Evolutionary conservation across 148 eudicot species (phyloP).

Genomic region (Nepenthes gracilis): DNA sequence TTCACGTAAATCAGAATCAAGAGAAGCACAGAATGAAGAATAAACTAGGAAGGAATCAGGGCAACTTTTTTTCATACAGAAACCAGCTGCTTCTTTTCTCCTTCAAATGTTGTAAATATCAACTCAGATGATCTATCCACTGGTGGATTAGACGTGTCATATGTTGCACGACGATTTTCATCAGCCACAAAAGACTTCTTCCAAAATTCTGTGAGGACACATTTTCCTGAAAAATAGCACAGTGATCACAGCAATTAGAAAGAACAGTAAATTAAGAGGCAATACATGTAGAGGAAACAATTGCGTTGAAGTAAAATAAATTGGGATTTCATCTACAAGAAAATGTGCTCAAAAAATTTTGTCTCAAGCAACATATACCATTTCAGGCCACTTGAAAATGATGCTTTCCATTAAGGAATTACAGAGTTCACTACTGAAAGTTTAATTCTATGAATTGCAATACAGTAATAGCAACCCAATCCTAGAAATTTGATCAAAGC

Average conservation of each 20-base stretch:
- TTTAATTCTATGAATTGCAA: too few relatives aligned
- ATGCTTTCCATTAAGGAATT: too few relatives aligned
- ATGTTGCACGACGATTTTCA: slow-evolving; percentile 54
- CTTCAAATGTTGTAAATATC: slow-evolving; percentile 48
- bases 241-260: slow-evolving; percentile 13
- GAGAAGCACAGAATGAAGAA: neutral
- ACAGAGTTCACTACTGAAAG: too few relatives aligned
- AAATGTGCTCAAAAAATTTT: slow-evolving; percentile 18
- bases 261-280: slow-evolving; percentile 45
- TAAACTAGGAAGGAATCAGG: neutral
- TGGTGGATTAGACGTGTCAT: slow-evolving; percentile 27
- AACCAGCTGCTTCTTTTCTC: slow-evolving; percentile 71
- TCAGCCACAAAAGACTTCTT: slow-evolving; percentile 34
- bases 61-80: slow-evolving; percentile 37
- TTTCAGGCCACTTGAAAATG: too few relatives aligned
- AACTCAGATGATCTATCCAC: slow-evolving; percentile 14
- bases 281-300: slow-evolving; percentile 23
- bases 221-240: slow-evolving; percentile 27
- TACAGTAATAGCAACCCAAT: too few relatives aligned
- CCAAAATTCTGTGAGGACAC: slow-evolving; percentile 22
- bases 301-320: neutral
- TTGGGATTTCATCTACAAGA: neutral
- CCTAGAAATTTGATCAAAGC: slow-evolving; percentile 22
- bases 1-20: slow-evolving; percentile 5
- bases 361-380: slow-evolving; percentile 28